Base-by-base conservation (phyloP, 2,329 filamentous ascomycete genomes). In the Scleromitrula shiraiana region DNA sequence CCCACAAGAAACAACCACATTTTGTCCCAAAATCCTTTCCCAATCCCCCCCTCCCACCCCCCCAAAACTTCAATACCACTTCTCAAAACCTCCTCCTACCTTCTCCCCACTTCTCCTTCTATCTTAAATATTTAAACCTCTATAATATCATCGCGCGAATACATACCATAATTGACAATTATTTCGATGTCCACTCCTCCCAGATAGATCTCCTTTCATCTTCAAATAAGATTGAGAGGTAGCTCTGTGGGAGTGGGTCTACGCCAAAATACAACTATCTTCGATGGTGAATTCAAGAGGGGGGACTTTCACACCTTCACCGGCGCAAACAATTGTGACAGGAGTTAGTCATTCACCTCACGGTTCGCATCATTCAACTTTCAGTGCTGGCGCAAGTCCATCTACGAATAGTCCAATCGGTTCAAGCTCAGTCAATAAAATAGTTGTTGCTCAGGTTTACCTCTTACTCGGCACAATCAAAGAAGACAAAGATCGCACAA, bases 391-490 rank as follows among this genome's bases (percentile, higher is more conserved):
- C 49, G 60, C 61, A 33, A 64, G 63, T 40, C 62, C 63, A 42
- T 64, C 62, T 50, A 64, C 61, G 22, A 64, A 58, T 48, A 65
- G 63, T 49, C 71, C 59, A 62, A 70, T 70, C 29, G 70, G 72
- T 53, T 69, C 74, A 59, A 76, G 72, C 41, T 83, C 83, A 64
- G 76, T 97, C 60, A 85, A 85, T 53, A 96, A 94, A 71, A 93
- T 98, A 67, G 89, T 93, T 61, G 83, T 95, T 62, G 89, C 93
- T 56, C 93, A 98, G 73, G 82, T 97, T 57, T 95, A 93, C 70
- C 82, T 98, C 56, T 79, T 98, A 50, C 77, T 98, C 57, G 93
- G 90, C 70, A 89, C 88, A 27, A 85, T 97, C 65, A 96, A 93
- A 68, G 89, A 96, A 72, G 91, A 95, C 67, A 89, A 89, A 70